A percentile compares a stretch with the other conserved stretches of the same genome.
Evolutionary conservation across 2,329 filamentous ascomycete species (phyloP).

Genomic region (Xylaria sp.): DNA sequence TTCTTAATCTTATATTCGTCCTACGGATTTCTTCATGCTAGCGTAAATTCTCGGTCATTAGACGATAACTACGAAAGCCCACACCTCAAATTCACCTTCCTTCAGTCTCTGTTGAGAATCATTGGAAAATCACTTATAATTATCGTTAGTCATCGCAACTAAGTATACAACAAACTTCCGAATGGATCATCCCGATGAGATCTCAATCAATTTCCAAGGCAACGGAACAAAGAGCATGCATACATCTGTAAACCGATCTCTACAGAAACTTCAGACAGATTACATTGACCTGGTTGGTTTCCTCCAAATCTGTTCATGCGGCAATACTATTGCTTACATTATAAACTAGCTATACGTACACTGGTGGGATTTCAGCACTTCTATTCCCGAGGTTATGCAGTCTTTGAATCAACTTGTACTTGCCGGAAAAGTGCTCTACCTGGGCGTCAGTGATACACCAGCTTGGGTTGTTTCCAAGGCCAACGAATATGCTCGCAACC

Average conservation of each 20-base stretch:
- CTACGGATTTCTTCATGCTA: not conserved
- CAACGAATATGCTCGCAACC: constrained; percentile 74
- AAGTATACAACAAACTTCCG: constrained; percentile 72
- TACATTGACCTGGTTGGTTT: constrained; percentile 71
- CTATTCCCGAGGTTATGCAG: constrained; percentile 75
- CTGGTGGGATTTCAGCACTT: constrained; percentile 75
- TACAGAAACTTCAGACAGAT: constrained; percentile 70
- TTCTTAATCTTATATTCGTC: not conserved
- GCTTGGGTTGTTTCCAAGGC: constrained; percentile 75
- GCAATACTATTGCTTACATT: constrained; percentile 30
- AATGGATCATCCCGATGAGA: constrained; percentile 52
- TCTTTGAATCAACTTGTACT: constrained; percentile 69
- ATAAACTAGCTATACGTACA: constrained; percentile 64
- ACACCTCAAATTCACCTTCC: not conserved
- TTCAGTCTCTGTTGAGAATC: not conserved
- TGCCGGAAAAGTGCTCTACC: constrained; percentile 72
- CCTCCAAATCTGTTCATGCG: not conserved
- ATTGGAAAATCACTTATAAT: constrained; percentile 21
- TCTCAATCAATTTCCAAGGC: constrained; percentile 64
- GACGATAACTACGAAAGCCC: not conserved
- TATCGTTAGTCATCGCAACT: constrained; percentile 69
- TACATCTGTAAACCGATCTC: constrained; percentile 63
- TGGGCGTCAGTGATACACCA: constrained; percentile 75
- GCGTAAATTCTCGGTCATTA: not conserved
- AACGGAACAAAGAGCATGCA: constrained; percentile 71